Evolutionary conservation across 495 filamentous ascomycete species (phyloP), one percentile per base, ranked within the genome.

Genomic region (Pseudevernia furfuracea): DNA sequence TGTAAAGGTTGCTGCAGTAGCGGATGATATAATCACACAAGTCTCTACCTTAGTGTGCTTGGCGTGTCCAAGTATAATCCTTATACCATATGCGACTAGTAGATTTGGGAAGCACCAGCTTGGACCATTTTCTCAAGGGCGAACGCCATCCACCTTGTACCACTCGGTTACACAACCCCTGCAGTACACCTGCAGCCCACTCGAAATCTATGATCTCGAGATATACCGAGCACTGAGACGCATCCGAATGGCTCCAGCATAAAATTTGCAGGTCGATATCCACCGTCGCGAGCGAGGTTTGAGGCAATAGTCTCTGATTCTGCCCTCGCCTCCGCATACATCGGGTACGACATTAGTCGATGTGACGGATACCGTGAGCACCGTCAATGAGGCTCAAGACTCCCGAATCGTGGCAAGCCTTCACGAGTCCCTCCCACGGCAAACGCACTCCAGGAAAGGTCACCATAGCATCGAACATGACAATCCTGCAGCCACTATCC

Each of bases 181-280:
- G 81, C 69, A 96, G 70, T 41, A 81, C 73, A 48, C 75, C 66
- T 1, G 77, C 90, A 34, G 80, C 80, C 84, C 85, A 90, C 72
- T 87, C 85, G 69, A 95, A 95, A 76, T 96, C 91, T 14, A 77
- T 79, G 62, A 83, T 70, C 49, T 90, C 89, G 52, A 96, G 71
- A 73, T 89, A 97, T 0, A 90, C 77, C 96, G 90, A 19, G 80
- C 90, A 71, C 86, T 90, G 46, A 96, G 69, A 43, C 92, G 77
- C 9, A 81, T 80, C 89, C 88, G 96, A 71, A 82, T 76, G 43
- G 75, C 74, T 4, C 80, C 81, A 6, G 7, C 38, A 30, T 59
- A 59, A 37, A 43, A 59, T 73, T 75, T 1, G 90, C 85, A 0
- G 85, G 81, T 2, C 73, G 66, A 43, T 78, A 73, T 0, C 83